These are phyloP conservation scores for Canna indica DNA, from an alignment of 176 grass and related monocot species.

Conservation along the genomic window DNA sequence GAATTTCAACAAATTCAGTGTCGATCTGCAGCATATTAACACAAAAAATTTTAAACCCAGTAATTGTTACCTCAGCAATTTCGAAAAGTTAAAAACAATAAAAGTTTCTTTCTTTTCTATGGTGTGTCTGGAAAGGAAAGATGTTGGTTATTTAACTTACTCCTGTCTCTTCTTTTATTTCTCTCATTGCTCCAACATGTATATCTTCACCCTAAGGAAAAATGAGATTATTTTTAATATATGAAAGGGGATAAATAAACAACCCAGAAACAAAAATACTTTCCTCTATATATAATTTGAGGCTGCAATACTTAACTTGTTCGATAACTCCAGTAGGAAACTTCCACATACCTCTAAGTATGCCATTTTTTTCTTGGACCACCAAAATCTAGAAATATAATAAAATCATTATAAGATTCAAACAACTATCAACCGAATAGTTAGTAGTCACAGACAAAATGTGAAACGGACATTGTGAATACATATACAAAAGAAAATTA, in stretches of 20 bases:
- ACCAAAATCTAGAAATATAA: conserved; percentile 12
- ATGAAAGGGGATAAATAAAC: neutral
- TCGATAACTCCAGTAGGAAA: conserved; percentile 16
- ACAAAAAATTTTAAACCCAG: neutral
- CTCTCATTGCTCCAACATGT: conserved; percentile 6
- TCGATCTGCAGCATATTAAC: conserved; percentile 8
- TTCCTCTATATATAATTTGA: neutral
- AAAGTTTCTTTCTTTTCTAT: neutral
- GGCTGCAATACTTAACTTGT: conserved; percentile 8
- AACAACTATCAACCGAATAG: neutral
- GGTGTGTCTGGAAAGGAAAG: neutral
- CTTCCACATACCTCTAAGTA: conserved; percentile 8
- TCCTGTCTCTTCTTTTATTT: conserved; percentile 18
- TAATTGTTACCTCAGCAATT: neutral
- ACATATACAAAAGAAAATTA: neutral
- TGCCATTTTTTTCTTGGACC: conserved; percentile 19
- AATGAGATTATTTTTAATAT: neutral
- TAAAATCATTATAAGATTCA: neutral
- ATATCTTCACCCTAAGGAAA: conserved; percentile 16
- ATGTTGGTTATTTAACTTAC: neutral
- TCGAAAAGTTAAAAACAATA: neutral
- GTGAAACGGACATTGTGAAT: neutral
- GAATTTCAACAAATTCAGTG: conserved; percentile 14
- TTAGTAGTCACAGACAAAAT: neutral
- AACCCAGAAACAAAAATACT: neutral